A percentile compares a stretch with the other conserved stretches of the same genome.
Conservation (phyloP, 352 stramenopile species). For the Pythium dissotocum region DNA sequence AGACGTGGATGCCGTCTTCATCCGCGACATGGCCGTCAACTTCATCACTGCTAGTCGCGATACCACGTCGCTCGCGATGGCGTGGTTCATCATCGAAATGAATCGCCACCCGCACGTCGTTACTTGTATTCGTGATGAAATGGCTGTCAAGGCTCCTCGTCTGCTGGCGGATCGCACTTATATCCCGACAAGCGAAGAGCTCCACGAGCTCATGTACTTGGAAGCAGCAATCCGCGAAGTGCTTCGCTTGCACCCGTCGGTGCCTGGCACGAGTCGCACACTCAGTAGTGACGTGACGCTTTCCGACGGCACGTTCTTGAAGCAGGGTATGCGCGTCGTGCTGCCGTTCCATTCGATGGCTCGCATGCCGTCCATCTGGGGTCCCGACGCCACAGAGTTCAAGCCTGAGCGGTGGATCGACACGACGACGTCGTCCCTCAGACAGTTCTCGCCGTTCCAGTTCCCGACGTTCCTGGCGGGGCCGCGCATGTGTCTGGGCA, state of each 20-base stretch:
- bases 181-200: constrained; percentile 44
- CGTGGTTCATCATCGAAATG: constrained; percentile 81
- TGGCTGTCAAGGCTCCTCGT: constrained; percentile 35
- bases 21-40: constrained; percentile 77
- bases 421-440: constrained; percentile 34
- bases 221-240: constrained; percentile 64
- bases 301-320: constrained; percentile 55
- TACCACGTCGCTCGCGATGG: constrained; percentile 66
- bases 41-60: constrained; percentile 79
- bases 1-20: constrained; percentile 30
- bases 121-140: constrained; percentile 41
- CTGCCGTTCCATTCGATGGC: constrained; percentile 48
- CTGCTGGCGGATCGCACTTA: constrained; percentile 25
- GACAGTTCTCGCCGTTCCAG: constrained; percentile 44
- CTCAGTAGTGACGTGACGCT: constrained; percentile 50
- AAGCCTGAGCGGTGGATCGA: constrained; percentile 72
- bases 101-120: constrained; percentile 59
- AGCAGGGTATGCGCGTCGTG: constrained; percentile 39
- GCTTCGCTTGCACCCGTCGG: constrained; percentile 59
- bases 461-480: constrained; percentile 59
- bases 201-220: constrained; percentile 55
- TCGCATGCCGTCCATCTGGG: constrained; percentile 49
- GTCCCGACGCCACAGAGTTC: constrained; percentile 48
- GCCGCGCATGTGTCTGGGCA: constrained; percentile 57
- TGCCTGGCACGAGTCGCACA: constrained; percentile 42